Conservation (phyloP, 805 yeast genomes). For the Soucietia sequanensis region DNA sequence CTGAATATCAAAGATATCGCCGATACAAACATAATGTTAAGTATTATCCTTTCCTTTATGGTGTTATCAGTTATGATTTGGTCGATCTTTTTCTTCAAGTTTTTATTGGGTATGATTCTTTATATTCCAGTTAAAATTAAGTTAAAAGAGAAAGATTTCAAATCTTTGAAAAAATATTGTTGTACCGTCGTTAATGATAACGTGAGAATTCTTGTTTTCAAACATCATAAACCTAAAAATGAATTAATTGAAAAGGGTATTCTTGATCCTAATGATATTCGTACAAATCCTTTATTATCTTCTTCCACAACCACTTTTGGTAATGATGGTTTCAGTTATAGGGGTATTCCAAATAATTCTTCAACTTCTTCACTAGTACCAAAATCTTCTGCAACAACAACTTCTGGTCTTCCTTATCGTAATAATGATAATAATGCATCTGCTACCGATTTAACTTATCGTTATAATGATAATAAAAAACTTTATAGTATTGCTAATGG, state of each 20-base stretch:
- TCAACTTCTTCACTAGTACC: slow-evolving; percentile 4
- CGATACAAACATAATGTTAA: slow-evolving; percentile 57
- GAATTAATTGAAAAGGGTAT: slow-evolving; percentile 32
- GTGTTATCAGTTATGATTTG: slow-evolving; percentile 71
- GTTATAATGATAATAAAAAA: slow-evolving; percentile 15
- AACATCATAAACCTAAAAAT: slow-evolving; percentile 35
- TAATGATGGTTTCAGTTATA: slow-evolving; percentile 3
- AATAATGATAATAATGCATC: too few relatives aligned
- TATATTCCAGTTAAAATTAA: slow-evolving; percentile 52
- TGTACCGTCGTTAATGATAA: slow-evolving; percentile 57
- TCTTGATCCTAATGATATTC: slow-evolving; percentile 21
- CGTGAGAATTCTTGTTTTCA: slow-evolving; percentile 51
- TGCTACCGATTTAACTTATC: slow-evolving; percentile 1
- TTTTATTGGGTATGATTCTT: slow-evolving; percentile 52
- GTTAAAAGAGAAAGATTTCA: slow-evolving; percentile 32
- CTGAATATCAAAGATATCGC: slow-evolving; percentile 57
- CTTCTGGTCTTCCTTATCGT: slow-evolving; percentile 5
- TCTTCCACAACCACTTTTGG: slow-evolving; percentile 13
- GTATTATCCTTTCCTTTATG: slow-evolving; percentile 75
- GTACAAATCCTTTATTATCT: slow-evolving; percentile 25
- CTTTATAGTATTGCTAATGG: slow-evolving; percentile 7
- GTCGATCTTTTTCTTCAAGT: slow-evolving; percentile 61
- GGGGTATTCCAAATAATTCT: background rate
- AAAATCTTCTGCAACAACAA: slow-evolving; percentile 2
- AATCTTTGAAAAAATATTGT: slow-evolving; percentile 59